Evolutionary conservation across 2,329 filamentous ascomycete genomes (phyloP).

Genomic region (Alternaria sp.): DNA sequence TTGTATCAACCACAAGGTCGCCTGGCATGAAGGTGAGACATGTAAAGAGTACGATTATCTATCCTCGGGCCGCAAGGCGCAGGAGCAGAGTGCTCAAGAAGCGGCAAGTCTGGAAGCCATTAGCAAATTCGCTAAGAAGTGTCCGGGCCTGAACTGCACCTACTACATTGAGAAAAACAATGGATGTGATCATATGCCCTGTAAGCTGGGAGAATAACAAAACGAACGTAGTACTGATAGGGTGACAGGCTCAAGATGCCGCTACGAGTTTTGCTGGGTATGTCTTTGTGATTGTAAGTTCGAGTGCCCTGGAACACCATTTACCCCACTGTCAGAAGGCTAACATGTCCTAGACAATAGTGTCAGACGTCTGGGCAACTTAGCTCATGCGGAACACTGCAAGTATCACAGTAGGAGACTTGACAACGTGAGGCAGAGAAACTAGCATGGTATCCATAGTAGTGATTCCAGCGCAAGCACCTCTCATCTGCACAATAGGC

Average conservation of each 20-base stretch:
- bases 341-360: too few species aligned
- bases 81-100: constrained; percentile 38
- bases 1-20: constrained; percentile 47
- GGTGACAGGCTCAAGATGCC: constrained; percentile 43
- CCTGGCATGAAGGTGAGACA: constrained; percentile 55
- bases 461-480: too few species aligned
- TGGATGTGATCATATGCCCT: constrained; percentile 57
- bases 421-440: too few species aligned
- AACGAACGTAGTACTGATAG: constrained; percentile 13
- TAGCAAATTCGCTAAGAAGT: constrained; percentile 49
- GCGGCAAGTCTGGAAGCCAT: constrained; percentile 42
- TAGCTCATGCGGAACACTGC: constrained; percentile 31
- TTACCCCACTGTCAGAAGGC: too few species aligned
- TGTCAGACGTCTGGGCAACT: constrained; percentile 33
- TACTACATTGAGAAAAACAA: constrained; percentile 54
- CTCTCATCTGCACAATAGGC: too few species aligned
- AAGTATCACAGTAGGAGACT: constrained; percentile 30
- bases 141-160: constrained; percentile 48
- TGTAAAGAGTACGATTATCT: constrained; percentile 53
- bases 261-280: constrained; percentile 55
- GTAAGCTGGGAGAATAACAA: constrained; percentile 24
- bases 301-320: too few species aligned
- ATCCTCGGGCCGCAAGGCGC: constrained; percentile 32
- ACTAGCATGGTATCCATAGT: too few species aligned
- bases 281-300: constrained; percentile 48